Base-by-base conservation (phyloP, 1,284 basidiomycete species). In the Papiliotrema laurentii region DNA sequence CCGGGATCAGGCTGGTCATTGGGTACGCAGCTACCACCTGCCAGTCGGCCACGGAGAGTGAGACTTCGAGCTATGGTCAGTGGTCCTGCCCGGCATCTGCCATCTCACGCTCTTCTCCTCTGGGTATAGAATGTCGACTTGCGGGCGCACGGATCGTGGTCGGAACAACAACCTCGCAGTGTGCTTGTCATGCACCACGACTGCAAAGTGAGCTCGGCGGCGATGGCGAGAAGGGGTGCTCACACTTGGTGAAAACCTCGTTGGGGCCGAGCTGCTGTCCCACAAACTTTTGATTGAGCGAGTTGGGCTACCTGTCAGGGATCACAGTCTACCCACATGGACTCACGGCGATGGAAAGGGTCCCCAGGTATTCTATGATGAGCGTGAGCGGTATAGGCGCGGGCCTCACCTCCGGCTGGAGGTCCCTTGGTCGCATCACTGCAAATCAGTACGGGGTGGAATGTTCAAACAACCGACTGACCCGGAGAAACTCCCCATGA, bases 11-110 rank as follows among this genome's bases (percentile, higher is more conserved):
- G 1, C 50, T 53, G 2, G 68, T 69, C 49, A 55, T 53, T 2
- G 70, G 70, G 43, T 72, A 72, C 1, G 65, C 61, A 4, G 61
- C 42, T 2, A 65, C 56, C n/a, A 70, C 56, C n/a, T 54, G 54
- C 70, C 70, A 72, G 43, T 68, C 68, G 22, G 59, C 54, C 14
- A 72, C 49, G 0, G 60, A 63, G 10, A 67, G 46, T 11, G 57
- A 60, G 1, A 72, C 63, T 47, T 72, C 69, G 31, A 72, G 52
- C 69, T 72, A 49, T 18, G 6, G 13, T 0, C n/a, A 36, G 10
- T 18, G 10, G 11, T 40, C 34, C 43, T 42, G 41, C 36, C 43
- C 37, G 41, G 43, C 7, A 11, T 14, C n/a, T 18, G 19, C 19
- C 19, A 26, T 57, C 67, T 46, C 48, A 71, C 69, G 28, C 59